phyloP scores from a whole-genome alignment of 768 basidiomycete genomes.

The Rhizopogon sp. region DNA sequence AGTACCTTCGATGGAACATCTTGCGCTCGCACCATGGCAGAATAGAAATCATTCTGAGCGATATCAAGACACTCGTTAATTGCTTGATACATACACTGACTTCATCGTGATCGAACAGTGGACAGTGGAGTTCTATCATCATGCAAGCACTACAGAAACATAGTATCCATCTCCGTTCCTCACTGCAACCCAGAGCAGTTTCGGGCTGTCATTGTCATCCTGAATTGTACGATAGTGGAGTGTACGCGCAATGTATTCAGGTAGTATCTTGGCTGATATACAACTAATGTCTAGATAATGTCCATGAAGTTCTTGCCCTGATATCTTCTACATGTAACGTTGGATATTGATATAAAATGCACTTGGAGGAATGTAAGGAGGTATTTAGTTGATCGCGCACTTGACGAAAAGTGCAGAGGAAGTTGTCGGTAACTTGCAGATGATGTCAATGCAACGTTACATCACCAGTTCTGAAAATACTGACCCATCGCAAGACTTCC shows the following conservation, averaged over 20 bases:
- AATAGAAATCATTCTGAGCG: no score
- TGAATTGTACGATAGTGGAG: background rate
- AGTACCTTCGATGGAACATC: no score
- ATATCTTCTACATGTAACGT: background rate
- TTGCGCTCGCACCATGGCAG: no score
- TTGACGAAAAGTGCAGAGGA: slow-evolving; percentile 86
- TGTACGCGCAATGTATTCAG: background rate
- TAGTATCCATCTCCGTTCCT: no score
- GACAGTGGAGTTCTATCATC: no score
- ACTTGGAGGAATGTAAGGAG: background rate
- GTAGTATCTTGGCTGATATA: background rate
- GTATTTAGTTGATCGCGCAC: slow-evolving; percentile 35
- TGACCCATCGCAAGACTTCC: slow-evolving; percentile 69
- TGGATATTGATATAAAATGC: background rate
- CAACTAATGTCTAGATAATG: background rate
- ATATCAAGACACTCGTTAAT: no score
- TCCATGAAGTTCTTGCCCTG: background rate
- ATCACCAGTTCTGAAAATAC: background rate
- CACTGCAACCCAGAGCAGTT: no score
- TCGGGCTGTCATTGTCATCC: background rate
- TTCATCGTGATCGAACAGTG: no score
- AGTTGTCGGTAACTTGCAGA: slow-evolving; percentile 79
- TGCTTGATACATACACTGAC: no score
- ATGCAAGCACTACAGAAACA: no score
- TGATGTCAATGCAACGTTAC: background rate